phyloP scores from a whole-genome alignment of 257 asterid genomes.

The Solanum medicagineum region DNA sequence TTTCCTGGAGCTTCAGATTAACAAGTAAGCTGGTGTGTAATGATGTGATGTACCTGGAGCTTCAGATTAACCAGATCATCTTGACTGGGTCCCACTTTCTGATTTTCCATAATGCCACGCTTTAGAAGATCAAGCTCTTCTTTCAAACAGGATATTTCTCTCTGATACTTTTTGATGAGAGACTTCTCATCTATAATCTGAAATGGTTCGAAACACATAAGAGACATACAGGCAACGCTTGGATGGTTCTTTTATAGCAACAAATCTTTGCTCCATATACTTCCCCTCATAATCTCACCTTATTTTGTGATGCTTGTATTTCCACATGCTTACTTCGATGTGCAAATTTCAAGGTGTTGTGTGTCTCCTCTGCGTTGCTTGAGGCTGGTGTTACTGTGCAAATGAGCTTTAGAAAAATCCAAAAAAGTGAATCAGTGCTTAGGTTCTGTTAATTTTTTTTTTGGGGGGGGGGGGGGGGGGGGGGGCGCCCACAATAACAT shows the following conservation, averaged over 20 bases:
- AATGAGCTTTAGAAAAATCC: constrained; percentile 48
- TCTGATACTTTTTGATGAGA: constrained; percentile 78
- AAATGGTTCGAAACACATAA: neutral
- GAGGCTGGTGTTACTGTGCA: constrained; percentile 83
- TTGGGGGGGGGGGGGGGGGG: neutral
- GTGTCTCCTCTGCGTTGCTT: constrained; percentile 74
- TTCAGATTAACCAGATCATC: constrained; percentile 68
- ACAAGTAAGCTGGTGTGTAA: neutral
- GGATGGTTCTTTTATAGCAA: neutral
- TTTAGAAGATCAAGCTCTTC: constrained; percentile 72
- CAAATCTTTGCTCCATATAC: neutral
- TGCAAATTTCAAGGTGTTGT: constrained; percentile 75
- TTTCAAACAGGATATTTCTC: constrained; percentile 62
- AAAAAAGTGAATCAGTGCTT: constrained; percentile 12
- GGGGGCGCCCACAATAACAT: too few species aligned
- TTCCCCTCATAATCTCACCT: constrained; percentile 23
- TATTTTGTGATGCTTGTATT: constrained; percentile 55
- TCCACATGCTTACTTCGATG: constrained; percentile 70
- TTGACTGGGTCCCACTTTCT: constrained; percentile 40
- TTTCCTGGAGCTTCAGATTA: neutral
- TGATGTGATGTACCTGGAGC: constrained; percentile 42
- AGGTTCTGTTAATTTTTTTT: neutral
- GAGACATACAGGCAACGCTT: neutral
- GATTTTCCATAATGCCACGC: constrained; percentile 69
- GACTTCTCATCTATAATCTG: constrained; percentile 87